Percentiles rank a stretch among this genome's conserved stretches.
Conservation (phyloP, 257 asterid genomes). For the Rhazya stricta region DNA sequence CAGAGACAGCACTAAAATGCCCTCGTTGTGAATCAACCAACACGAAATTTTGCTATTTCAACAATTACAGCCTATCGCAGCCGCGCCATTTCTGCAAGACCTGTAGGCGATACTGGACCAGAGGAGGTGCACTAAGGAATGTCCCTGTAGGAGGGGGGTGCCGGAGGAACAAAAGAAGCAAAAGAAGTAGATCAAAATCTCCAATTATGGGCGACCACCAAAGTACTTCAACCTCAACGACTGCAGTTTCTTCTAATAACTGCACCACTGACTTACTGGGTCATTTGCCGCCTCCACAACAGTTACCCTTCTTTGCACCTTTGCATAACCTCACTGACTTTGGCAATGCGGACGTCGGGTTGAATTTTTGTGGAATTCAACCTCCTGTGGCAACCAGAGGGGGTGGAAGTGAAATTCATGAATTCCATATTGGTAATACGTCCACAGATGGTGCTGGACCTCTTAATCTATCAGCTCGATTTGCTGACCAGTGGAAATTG, state of each 20-base stretch:
- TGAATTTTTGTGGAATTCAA: conserved; percentile 20
- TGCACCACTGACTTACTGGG: neutral
- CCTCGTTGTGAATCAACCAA: conserved; percentile 39
- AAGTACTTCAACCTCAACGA: conserved; percentile 8
- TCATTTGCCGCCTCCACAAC: conserved; percentile 18
- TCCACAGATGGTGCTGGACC: neutral
- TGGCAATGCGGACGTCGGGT: conserved; percentile 4
- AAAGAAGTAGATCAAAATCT: conserved; percentile 24
- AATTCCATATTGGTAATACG: conserved; percentile 10
- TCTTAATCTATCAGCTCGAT: conserved; percentile 19
- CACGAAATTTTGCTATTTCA: conserved; percentile 39
- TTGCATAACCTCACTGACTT: conserved; percentile 20
- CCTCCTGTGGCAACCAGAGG: neutral
- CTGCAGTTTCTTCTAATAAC: conserved; percentile 6
- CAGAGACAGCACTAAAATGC: conserved; percentile 29
- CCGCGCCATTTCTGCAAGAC: conserved; percentile 47
- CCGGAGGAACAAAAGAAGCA: conserved; percentile 35
- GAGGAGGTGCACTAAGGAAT: conserved; percentile 35
- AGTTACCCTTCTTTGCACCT: conserved; percentile 25
- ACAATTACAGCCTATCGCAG: conserved; percentile 38
- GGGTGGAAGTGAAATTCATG: conserved; percentile 13
- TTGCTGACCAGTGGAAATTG: conserved; percentile 26
- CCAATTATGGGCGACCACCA: conserved; percentile 13
- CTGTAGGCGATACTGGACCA: conserved; percentile 40
- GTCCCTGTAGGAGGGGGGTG: conserved; percentile 43